Percentiles rank a stretch among this genome's conserved stretches.
Conservation (phyloP, 768 basidiomycete species). For the Daedalea quercina region DNA sequence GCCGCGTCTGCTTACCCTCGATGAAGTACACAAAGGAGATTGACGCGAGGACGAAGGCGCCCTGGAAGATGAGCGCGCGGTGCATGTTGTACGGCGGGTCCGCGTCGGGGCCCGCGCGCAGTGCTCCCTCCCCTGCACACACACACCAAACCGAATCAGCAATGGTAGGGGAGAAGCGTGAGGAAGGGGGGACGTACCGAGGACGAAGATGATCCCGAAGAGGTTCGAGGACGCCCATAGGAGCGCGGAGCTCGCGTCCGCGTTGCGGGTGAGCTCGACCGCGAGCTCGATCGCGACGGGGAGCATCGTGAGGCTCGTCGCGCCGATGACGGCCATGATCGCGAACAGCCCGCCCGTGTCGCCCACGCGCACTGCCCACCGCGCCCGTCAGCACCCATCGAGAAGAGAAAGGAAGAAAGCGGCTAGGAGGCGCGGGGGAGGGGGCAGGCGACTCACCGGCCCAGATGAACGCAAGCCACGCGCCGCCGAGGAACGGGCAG, state of each 20-base stretch:
- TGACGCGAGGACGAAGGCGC: slow-evolving; percentile 35
- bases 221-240: slow-evolving; percentile 77
- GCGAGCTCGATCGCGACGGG: slow-evolving; percentile 74
- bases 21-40: slow-evolving; percentile 42
- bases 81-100: slow-evolving; percentile 73
- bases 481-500: slow-evolving; percentile 51
- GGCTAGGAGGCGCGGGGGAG: too few relatives aligned
- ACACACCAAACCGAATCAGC: neutral
- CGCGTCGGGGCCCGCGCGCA: slow-evolving; percentile 55
- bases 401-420: too few relatives aligned
- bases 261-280: slow-evolving; percentile 74
- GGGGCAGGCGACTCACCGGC: slow-evolving; percentile 62
- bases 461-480: slow-evolving; percentile 78
- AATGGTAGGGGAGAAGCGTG: neutral
- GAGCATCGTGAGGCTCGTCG: slow-evolving; percentile 59
- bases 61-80: slow-evolving; percentile 61
- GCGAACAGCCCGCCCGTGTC: slow-evolving; percentile 56
- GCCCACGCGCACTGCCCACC: slow-evolving; percentile 55
- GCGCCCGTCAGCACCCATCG: too few relatives aligned
- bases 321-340: slow-evolving; percentile 64
- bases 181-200: slow-evolving; percentile 39
- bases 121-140: slow-evolving; percentile 51
- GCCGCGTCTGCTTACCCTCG: slow-evolving; percentile 55
- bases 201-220: slow-evolving; percentile 52
- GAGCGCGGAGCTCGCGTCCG: slow-evolving; percentile 69